Evolutionary conservation across 2,329 filamentous ascomycete species (phyloP), one percentile per base, ranked within the genome.

Genomic region (Sarocladium kiliense): DNA sequence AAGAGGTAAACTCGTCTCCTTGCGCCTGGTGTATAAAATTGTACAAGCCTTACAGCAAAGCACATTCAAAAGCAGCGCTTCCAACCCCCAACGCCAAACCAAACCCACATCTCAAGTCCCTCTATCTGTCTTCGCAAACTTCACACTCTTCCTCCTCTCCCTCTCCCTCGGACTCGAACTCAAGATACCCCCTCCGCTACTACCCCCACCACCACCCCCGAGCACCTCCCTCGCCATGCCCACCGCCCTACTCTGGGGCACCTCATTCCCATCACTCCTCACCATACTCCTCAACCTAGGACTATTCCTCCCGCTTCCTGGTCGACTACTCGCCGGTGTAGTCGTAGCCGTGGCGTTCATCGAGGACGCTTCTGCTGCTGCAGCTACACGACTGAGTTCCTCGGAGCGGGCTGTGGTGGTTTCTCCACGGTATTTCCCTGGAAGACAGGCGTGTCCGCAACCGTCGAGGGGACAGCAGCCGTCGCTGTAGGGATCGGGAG

Each of bases 401-500:
- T 82, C 80, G 30, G 73, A 74, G 3, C 74, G 69, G 2, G 71
- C 71, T 0, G 72, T 74, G 25, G 65, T 68, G 1, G 64, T 72
- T 60, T 82, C 78, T 6, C 77, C 71, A 3, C 79, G 74, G 68
- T 81, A 84, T 34, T 71, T 71, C 0, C 81, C 80, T 0, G 82
- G 81, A 0, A 86, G 72, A 58, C 84, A 87, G 26, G 80, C 80
- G 61, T 87, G 84, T 2, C 82, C 78, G 63, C 84, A 87, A 0
- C 84, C 83, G 58, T 86, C 82, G n/a, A 84, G 68, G 1, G 84
- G 83, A 59, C 84, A 87, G 65, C 78, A 84, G 0, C 84, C 84
- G 49, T 78, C 80, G 30, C 77, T 78, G 59, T 66, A 73, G 3
- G 58, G 57, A 3, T 59, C 27, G 9, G 56, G 56, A 26, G 63